Evolutionary conservation across 192 early-diverging fungal genomes (phyloP), one percentile per base, ranked within the genome.

Genomic region (Coemansia sp.): DNA sequence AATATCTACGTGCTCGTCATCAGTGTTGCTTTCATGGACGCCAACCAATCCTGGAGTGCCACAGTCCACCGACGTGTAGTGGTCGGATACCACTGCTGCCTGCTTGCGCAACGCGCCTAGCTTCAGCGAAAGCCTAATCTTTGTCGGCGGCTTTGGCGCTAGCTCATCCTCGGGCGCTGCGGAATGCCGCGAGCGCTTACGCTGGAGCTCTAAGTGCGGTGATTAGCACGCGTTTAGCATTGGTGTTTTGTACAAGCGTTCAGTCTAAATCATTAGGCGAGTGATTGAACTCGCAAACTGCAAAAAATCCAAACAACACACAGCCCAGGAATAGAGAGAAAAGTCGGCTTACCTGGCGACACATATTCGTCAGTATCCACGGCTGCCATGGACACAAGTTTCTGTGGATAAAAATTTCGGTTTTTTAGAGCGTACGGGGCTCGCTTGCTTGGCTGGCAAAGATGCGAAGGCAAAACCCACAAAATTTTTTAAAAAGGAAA

Each of bases 101-200:
- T 60, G 66, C 31, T 38, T 60, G 40, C 40, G 42, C 6, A 66
- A 56, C 25, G 67, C 38, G 5, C 75, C 75, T 5, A 78, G 60
- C 56, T 78, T 78, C 3, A 78, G 61, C 58, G 75, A 78, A 20
- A 78, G 66, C 60, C 63, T 68, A 18, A 78, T 72, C 62, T 71
- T 72, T 6, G 66, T 28, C 3, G 58, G 31, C n/a, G 56, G 40
- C 40, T 42, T 42, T 20, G 50, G 50, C 18, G 50, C 23, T 5
- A 25, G 50, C 50, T 52, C 21, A 7, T 52, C 50, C 4, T 52
- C 50, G 5, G 50, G 21, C 10, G 18, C 50, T 23, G 61, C 34
- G 38, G 28, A 34, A 2, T 28, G 31, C 31, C 17, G 31, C 54
- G 17, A n/a, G 15, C 11, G 63, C 28, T 52, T 21, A 23, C 15